These are phyloP conservation scores for Fusarium sp. DNA, from an alignment of 2,329 filamentous ascomycete species.

Conservation along the genomic window DNA sequence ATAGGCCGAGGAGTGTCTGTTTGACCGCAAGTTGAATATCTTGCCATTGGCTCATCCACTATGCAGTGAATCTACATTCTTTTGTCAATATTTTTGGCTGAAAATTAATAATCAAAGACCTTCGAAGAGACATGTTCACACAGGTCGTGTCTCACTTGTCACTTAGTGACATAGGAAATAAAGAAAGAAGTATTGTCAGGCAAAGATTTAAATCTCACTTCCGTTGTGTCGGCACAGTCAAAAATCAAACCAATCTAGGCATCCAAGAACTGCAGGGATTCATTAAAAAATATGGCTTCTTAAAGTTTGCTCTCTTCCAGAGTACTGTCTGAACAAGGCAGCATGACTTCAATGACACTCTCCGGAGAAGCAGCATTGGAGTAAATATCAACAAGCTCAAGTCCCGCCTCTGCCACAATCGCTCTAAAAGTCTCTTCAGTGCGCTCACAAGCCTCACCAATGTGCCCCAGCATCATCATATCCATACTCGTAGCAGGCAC, in stretches of 20 bases:
- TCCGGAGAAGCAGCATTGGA: constrained; percentile 19
- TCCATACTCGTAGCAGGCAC: constrained; percentile 19
- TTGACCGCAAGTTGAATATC: neutral
- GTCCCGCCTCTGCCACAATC: constrained; percentile 1
- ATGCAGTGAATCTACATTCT: neutral
- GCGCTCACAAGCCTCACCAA: constrained; percentile 17
- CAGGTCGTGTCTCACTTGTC: no score
- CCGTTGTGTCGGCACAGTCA: no score
- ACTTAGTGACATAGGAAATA: no score
- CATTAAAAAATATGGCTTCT: no score
- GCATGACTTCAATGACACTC: constrained; percentile 19
- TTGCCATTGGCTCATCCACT: neutral
- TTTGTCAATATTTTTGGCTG: no score
- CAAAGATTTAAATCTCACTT: no score
- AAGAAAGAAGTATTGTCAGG: no score
- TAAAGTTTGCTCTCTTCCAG: no score
- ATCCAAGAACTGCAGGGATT: no score
- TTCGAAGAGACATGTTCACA: no score
- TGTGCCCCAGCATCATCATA: constrained; percentile 29
- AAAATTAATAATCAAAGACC: no score
- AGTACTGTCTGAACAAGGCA: neutral
- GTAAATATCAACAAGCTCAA: constrained; percentile 3
- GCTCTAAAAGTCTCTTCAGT: constrained; percentile 7
- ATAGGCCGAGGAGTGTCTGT: neutral
- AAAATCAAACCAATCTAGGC: no score